Percentiles rank a stretch among this genome's conserved stretches.
Conservation (phyloP, 2,329 filamentous ascomycete genomes). For the Paecilomyces dactylethromorphus region DNA sequence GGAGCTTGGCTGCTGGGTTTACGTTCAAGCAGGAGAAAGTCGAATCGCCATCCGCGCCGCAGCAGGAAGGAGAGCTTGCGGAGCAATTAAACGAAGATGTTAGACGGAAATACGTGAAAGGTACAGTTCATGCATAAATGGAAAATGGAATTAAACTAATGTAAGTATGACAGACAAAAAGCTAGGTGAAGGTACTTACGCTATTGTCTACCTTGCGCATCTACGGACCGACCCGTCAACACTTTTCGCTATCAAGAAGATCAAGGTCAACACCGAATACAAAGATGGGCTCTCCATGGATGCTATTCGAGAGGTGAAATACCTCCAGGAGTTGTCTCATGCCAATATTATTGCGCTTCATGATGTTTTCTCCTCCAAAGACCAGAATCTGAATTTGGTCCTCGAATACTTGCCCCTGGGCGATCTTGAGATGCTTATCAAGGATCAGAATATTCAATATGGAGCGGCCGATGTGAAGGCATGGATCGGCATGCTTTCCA, state of each 20-base stretch:
- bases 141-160: background rate
- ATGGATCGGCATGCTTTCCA: slow-evolving; percentile 96
- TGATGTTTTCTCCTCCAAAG: slow-evolving; percentile 90
- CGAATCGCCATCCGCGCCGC: slow-evolving; percentile 9
- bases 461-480: slow-evolving; percentile 88
- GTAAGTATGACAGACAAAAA: slow-evolving; percentile 59
- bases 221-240: slow-evolving; percentile 63
- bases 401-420: slow-evolving; percentile 91
- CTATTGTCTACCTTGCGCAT: slow-evolving; percentile 86
- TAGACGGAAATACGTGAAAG: slow-evolving; percentile 85
- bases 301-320: slow-evolving; percentile 91
- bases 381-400: slow-evolving; percentile 93
- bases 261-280: slow-evolving; percentile 54
- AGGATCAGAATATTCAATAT: slow-evolving; percentile 76
- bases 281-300: slow-evolving; percentile 90
- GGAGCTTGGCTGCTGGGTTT: slow-evolving; percentile 24
- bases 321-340: slow-evolving; percentile 87
- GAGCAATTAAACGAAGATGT: slow-evolving; percentile 77
- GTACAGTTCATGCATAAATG: slow-evolving; percentile 33
- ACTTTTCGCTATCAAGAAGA: slow-evolving; percentile 63
- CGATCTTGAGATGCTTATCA: slow-evolving; percentile 90
- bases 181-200: slow-evolving; percentile 94
- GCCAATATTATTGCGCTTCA: slow-evolving; percentile 92
- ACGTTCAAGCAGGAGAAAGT: slow-evolving; percentile 12
- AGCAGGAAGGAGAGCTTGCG: slow-evolving; percentile 40